phyloP scores from a whole-genome alignment of 176 grass and related monocot genomes.

The Cocos nucifera region DNA sequence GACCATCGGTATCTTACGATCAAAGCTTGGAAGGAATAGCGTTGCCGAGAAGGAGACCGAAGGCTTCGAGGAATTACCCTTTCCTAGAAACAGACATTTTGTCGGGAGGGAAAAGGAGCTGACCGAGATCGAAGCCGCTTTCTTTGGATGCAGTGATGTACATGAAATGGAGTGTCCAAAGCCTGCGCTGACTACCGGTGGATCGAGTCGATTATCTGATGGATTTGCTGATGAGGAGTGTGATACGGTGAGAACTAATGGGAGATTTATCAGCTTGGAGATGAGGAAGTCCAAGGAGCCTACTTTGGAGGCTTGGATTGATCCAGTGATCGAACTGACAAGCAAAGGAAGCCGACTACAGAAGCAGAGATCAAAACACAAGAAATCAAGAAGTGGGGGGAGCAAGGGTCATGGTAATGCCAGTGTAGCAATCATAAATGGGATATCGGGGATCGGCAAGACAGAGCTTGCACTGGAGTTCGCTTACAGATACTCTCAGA shows the following conservation, averaged over 20 bases:
- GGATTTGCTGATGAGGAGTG: constrained; percentile 88
- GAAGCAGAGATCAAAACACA: constrained; percentile 70
- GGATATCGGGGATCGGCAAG: constrained; percentile 78
- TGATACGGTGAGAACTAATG: constrained; percentile 53
- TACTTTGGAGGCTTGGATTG: constrained; percentile 89
- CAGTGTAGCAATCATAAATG: constrained; percentile 63
- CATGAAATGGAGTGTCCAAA: constrained; percentile 65
- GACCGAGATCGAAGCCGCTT: constrained; percentile 61
- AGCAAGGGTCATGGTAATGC: constrained; percentile 39
- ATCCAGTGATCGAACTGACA: constrained; percentile 70
- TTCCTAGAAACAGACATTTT: constrained; percentile 71
- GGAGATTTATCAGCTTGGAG: constrained; percentile 72
- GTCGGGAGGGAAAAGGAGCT: constrained; percentile 95
- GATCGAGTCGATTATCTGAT: constrained; percentile 67
- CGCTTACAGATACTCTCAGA: constrained; percentile 72
- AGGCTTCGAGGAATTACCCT: constrained; percentile 44
- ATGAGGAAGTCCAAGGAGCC: constrained; percentile 96
- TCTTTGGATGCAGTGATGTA: constrained; percentile 68
- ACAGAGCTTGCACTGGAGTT: constrained; percentile 87
- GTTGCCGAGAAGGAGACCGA: constrained; percentile 59
- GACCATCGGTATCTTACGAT: constrained; percentile 43
- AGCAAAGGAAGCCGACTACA: constrained; percentile 67
- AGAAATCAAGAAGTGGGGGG: constrained; percentile 56
- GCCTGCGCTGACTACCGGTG: constrained; percentile 31
- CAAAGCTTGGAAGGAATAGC: constrained; percentile 84